Evolutionary conservation across 2,329 filamentous ascomycete genomes (phyloP).

Genomic region (Epichloe sibirici): DNA sequence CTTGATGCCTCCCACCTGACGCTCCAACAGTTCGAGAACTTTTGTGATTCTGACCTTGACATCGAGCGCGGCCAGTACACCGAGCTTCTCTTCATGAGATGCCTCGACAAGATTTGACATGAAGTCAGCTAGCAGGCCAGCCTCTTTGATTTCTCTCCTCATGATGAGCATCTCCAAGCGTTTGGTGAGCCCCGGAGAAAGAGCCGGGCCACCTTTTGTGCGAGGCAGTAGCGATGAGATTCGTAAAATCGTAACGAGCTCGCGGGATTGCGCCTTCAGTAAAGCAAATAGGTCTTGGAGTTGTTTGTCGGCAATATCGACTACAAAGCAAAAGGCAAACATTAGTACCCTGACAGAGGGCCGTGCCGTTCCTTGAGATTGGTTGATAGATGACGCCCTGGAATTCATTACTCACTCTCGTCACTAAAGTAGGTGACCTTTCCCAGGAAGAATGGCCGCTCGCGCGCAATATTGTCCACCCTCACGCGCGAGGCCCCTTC

Average conservation of each 20-base stretch:
- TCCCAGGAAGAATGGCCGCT: conserved; percentile 78
- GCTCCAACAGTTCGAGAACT: conserved; percentile 72
- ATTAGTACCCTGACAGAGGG: background rate
- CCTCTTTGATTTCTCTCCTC: conserved; percentile 69
- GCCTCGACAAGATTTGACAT: conserved; percentile 90
- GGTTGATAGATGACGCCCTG: no score
- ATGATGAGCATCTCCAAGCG: conserved; percentile 80
- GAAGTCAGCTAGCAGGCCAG: conserved; percentile 81
- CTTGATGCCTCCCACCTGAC: conserved; percentile 74
- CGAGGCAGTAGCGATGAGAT: conserved; percentile 75
- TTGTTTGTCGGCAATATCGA: conserved; percentile 38
- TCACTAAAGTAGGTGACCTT: conserved; percentile 63
- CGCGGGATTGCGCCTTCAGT: conserved; percentile 73
- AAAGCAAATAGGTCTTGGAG: conserved; percentile 62
- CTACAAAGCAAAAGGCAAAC: conserved; percentile 9
- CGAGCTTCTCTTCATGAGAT: conserved; percentile 81
- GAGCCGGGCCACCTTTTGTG: conserved; percentile 45
- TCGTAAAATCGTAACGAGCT: conserved; percentile 73
- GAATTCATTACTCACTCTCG: conserved; percentile 35
- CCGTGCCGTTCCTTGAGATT: no score
- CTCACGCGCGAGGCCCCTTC: conserved; percentile 72
- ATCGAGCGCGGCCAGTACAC: conserved; percentile 70
- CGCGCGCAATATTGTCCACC: conserved; percentile 52
- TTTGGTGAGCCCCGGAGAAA: conserved; percentile 77
- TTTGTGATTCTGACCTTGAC: conserved; percentile 66